These are phyloP conservation scores for Phytophthora pistaciae DNA, from an alignment of 352 stramenopile genomes.

Conservation along the genomic window DNA sequence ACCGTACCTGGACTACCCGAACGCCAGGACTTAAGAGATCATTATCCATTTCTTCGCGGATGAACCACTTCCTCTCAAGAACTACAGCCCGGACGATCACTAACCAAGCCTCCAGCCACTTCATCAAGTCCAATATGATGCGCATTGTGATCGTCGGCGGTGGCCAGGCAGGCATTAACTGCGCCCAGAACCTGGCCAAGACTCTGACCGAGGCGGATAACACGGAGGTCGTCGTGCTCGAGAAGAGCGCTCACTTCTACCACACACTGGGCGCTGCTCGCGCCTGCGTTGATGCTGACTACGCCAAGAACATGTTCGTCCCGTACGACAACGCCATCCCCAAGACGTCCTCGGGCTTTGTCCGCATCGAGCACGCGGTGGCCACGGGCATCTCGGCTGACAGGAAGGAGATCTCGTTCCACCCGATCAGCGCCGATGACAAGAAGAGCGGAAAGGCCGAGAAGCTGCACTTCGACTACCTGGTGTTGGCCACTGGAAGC, in stretches of 20 bases:
- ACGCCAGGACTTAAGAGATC: neutral
- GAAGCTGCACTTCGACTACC: conserved; percentile 58
- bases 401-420: conserved; percentile 45
- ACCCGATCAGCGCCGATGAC: conserved; percentile 34
- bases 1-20: neutral
- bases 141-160: conserved; percentile 66
- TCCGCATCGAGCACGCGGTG: conserved; percentile 46
- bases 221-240: conserved; percentile 58
- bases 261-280: conserved; percentile 51
- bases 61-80: conserved; percentile 25
- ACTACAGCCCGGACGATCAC: conserved; percentile 11
- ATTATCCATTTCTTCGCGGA: conserved; percentile 26
- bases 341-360: conserved; percentile 32
- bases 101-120: conserved; percentile 8
- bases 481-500: conserved; percentile 65
- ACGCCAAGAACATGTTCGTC: conserved; percentile 61
- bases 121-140: conserved; percentile 31
- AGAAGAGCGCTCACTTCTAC: conserved; percentile 62
- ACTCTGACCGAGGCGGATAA: conserved; percentile 46
- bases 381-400: conserved; percentile 39
- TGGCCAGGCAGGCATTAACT: conserved; percentile 52
- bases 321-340: conserved; percentile 64
- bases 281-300: conserved; percentile 56
- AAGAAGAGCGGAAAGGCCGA: conserved; percentile 32
- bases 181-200: conserved; percentile 47